Evolutionary conservation across 2,329 filamentous ascomycete genomes (phyloP), one percentile per base, ranked within the genome.

Genomic region (Tolypocladium sp.): DNA sequence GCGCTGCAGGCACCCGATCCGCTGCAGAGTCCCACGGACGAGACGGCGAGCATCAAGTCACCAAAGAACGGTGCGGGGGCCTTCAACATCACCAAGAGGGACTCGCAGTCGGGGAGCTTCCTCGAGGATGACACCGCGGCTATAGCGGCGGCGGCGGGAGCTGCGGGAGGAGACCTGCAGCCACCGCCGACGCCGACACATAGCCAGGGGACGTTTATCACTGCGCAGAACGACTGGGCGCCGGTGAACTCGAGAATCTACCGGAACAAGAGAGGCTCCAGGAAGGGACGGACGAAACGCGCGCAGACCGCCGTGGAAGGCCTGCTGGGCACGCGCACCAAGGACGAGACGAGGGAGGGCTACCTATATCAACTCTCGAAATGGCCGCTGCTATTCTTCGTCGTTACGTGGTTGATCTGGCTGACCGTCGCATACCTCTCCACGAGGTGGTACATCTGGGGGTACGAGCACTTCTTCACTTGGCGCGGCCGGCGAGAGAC

Each of bases 191-290:
- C 66, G 12, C 61, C 65, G 15, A 59, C 61, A 58, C 73, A 64
- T 63, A 62, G 46, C 2, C 72, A 74, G 60, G 75, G 73, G 44
- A 75, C 84, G 56, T 92, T 92, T 70, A 91, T 97, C 67, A 90
- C 91, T 4, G 93, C 94, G 46, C 85, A 95, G 69, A 96, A 96
- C 72, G 94, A 99, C 77, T 99, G 94, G 94, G 87, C 90, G 20
- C 94, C 94, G 0, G 85, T 97, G 15, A 87, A 89, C 65, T 85
- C 93, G 70, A 86, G 83, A 59, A 81, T 92, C 27, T 70, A 76
- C 66, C 66, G 66, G 17, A 63, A 62, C 57, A 78, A 73, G 68
- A 69, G 72, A 68, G 71, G 66, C 68, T 74, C 62, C 76, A 62
- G 67, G 60, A 73, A 69, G 62, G 46, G 46, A 1, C 56, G 57